Evolutionary conservation across 805 yeast species (phyloP), one percentile per base, ranked within the genome.

Genomic region (Saccharomycopsis schoenii): DNA sequence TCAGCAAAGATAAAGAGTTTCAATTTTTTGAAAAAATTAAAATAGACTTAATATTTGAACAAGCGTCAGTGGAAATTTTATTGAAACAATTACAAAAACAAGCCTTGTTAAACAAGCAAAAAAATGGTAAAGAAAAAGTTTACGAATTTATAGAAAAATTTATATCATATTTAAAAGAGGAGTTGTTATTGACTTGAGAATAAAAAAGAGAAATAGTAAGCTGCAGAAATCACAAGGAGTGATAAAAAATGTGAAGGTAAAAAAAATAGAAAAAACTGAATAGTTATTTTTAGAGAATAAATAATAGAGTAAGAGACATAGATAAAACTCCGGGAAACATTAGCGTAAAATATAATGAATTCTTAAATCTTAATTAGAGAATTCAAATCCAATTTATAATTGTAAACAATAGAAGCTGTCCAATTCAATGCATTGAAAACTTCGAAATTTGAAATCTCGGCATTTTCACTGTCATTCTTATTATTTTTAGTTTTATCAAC

Each of bases 341-440:
- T n/a, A n/a, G 12, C 41, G 41, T 5, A 5, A 37, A 37, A 37
- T 37, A 37, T 2, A 12, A 17, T 55, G 57, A 42, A 29, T 6
- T 29, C 6, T 42, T 25, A 42, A 6, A 47, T 47, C n/a, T 11
- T 47, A 47, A 47, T 24, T 37, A 63, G 55, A 34, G 62, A 61
- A 5, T 54, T 12, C 9, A 52, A 50, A 21, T 62, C 65, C 17
- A 64, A 59, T 24, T 58, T 59, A 47, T 59, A 62, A 19, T 64
- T 58, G 24, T 34, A 12, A n/a, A 62, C 25, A 21, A 54, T 29
- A 34, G 57, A 47, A 21, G 60, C 61, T 9, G 40, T 40, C 66
- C 66, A 64, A 17, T 41, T 58, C 5, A 40, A 17, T 1, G 61
- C 62, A 58, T 64, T 61, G 41, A 64, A 64, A 11, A 64, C 55